Conservation (phyloP, 1,284 basidiomycete genomes). For the Fomitopsis pinicola region DNA sequence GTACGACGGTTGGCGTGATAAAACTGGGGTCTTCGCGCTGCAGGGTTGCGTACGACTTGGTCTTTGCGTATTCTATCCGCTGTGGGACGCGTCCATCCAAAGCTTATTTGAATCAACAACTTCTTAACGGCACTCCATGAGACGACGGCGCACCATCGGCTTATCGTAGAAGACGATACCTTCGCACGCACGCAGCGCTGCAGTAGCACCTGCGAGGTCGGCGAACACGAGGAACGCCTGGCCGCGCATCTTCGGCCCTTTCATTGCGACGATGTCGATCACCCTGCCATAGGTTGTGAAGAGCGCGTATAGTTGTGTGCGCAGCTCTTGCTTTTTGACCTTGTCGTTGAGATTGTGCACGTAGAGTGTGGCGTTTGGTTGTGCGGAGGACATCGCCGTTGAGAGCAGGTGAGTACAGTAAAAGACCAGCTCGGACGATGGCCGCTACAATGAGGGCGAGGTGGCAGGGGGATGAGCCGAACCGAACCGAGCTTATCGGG, state of each 20-base stretch:
- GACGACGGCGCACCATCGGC: constrained; percentile 64
- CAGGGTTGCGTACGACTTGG: constrained; percentile 79
- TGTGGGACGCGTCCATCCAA: constrained; percentile 29
- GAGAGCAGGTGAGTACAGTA: neutral
- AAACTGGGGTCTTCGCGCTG: constrained; percentile 73
- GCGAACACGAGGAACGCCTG: constrained; percentile 97
- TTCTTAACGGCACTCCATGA: constrained; percentile 22
- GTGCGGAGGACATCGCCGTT: constrained; percentile 29
- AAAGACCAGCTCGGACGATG: neutral
- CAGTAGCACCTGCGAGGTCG: constrained; percentile 83
- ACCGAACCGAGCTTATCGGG: neutral
- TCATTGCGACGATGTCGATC: constrained; percentile 93
- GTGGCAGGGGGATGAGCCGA: neutral
- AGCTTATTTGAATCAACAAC: constrained; percentile 28
- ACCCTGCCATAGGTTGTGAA: constrained; percentile 94
- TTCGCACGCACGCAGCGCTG: constrained; percentile 86
- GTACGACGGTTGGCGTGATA: constrained; percentile 59
- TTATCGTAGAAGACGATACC: constrained; percentile 94
- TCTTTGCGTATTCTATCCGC: constrained; percentile 86
- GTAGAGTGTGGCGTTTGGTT: constrained; percentile 89
- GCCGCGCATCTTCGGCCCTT: constrained; percentile 83
- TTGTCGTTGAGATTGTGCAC: constrained; percentile 94
- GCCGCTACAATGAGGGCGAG: neutral
- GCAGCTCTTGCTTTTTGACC: constrained; percentile 90
- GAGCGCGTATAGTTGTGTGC: constrained; percentile 80